Conservation (phyloP, 2,329 filamentous ascomycete species). For the Fusarium sp. region DNA sequence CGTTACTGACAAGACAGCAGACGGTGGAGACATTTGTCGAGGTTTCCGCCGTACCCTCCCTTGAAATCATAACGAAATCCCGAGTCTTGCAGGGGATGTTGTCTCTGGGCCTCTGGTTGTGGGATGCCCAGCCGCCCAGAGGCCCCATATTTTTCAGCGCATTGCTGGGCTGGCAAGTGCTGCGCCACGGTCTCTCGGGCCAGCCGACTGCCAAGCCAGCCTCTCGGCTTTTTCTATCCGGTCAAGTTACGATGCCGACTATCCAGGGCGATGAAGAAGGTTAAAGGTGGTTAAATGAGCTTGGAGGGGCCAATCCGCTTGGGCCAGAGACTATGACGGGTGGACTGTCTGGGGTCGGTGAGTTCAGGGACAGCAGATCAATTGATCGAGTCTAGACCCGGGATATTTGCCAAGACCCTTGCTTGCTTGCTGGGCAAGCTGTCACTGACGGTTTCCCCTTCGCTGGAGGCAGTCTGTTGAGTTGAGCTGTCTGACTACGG, state of each 20-base stretch:
- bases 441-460: conserved; percentile 42
- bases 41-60: conserved; percentile 41
- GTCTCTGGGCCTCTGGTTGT: conserved; percentile 21
- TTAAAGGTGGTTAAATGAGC: conserved; percentile 28
- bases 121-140: conserved; percentile 44
- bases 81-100: conserved; percentile 41
- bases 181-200: conserved; percentile 50
- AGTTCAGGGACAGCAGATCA: conserved; percentile 25
- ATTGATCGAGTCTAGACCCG: conserved; percentile 32
- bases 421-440: conserved; percentile 13
- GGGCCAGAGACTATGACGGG: conserved; percentile 21
- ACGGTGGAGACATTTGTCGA: conserved; percentile 39
- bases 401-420: conserved; percentile 36
- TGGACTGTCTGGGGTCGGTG: conserved; percentile 35
- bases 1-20: conserved; percentile 35
- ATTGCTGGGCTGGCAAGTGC: conserved; percentile 46
- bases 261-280: conserved; percentile 38
- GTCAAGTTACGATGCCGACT: conserved; percentile 43
- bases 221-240: conserved; percentile 52
- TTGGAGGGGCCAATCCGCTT: conserved; percentile 40
- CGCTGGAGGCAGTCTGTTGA: conserved; percentile 25
- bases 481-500: conserved; percentile 18
- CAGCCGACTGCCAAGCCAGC: conserved; percentile 51
- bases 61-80: conserved; percentile 36
- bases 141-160: conserved; percentile 48